phyloP scores from a whole-genome alignment of 1,139 yeast genomes.

The Hyphopichia burtonii region DNA sequence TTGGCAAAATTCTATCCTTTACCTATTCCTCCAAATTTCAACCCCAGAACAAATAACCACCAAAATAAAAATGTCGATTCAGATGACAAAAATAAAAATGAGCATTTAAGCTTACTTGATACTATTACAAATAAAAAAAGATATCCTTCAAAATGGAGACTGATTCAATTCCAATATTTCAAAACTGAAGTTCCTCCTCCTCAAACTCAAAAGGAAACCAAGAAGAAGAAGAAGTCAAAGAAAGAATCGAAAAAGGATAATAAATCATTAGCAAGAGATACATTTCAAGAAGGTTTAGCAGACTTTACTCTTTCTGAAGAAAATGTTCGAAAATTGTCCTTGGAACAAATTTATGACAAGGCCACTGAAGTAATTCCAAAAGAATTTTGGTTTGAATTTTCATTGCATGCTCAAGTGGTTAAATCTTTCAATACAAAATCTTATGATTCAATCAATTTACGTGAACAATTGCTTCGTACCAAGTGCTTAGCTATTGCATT shows the following conservation, averaged over 20 bases:
- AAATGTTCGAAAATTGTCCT: constrained; percentile 46
- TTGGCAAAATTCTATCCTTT: constrained; percentile 59
- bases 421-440: constrained; percentile 68
- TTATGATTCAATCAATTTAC: constrained; percentile 50
- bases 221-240: constrained; percentile 5
- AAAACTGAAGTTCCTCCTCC: constrained; percentile 13
- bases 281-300: constrained; percentile 42
- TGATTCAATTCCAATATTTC: constrained; percentile 56
- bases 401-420: constrained; percentile 61
- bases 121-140: constrained; percentile 46
- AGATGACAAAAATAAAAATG: constrained; percentile 27
- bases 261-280: constrained; percentile 6
- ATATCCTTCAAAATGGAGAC: constrained; percentile 59
- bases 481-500: constrained; percentile 69
- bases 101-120: constrained; percentile 56
- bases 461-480: constrained; percentile 60
- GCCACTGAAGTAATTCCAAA: constrained; percentile 61
- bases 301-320: constrained; percentile 48
- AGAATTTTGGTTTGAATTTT: constrained; percentile 63
- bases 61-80: constrained; percentile 9
- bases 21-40: constrained; percentile 42
- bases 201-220: background rate
- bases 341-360: constrained; percentile 64
- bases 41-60: constrained; percentile 19
- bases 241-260: constrained; percentile 9